Base-by-base conservation (phyloP, 225 moss, liverwort and hornwort species). In the Marchantia paleacea region DNA sequence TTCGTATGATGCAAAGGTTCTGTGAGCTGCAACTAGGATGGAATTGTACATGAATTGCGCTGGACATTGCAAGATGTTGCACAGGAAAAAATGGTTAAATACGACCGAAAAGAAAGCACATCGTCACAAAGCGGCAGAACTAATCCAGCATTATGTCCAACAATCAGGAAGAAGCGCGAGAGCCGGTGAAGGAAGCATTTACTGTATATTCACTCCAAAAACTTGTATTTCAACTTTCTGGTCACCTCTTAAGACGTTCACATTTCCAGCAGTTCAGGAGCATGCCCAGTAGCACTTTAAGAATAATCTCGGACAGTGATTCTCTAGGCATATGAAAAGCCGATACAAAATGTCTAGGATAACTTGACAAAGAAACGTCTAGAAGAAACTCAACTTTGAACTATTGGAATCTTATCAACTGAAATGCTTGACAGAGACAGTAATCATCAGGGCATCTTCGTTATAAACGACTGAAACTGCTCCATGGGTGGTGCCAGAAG, bases 401-500 rank as follows among this genome's bases (percentile, higher is more conserved):
- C 39, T 2, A 39, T 39, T 5, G 5, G 39, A 39, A 5, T 39
- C 39, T 39, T 39, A 2, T 2, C 39, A 39, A 39, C 3, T 39
- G 39, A 39, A 39, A 39, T 2, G 39, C 39, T 39, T 5, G 39
- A 39, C 39, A 39, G 39, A 39, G 39, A 39, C 39, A 39, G 39
- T 2, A 39, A 39, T 39, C 5, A 39, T 39, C 39, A 5, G 39
- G 39, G 39, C 39, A 39, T 39, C 39, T 39, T 39, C 1, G 66
- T n/a, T 8, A 3, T 7, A n/a, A 66, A 66, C 11, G 24, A 28
- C 7, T 70, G 69, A 20, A 8, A 73, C 53, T 63, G 76, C 30
- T 77, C 62, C 47, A 6, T 51, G 39, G 73, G 58, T 7, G 73
- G 80, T 48, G n/a, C 24, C 18, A 25, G 50, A 30, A 81, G 74